Evolutionary conservation across 2,329 filamentous ascomycete species (phyloP).

Genomic region (Epichloe scottii): DNA sequence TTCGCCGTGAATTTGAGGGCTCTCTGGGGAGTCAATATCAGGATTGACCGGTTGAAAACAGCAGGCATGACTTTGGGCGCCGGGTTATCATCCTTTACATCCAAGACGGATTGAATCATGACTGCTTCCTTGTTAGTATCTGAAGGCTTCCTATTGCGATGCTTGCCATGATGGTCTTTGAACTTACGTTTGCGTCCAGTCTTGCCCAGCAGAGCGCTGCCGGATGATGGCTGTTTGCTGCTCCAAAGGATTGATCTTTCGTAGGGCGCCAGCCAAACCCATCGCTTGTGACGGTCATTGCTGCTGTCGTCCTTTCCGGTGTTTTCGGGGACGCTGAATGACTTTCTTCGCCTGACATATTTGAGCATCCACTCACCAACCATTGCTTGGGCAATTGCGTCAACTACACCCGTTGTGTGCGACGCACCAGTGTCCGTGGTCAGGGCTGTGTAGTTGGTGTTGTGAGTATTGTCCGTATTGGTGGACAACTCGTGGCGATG

Average conservation of each 20-base stretch:
- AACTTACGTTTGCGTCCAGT: slow-evolving; percentile 83
- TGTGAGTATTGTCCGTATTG: slow-evolving; percentile 32
- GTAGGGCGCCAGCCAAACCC: slow-evolving; percentile 97
- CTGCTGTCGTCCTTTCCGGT: slow-evolving; percentile 57
- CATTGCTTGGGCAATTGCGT: slow-evolving; percentile 97
- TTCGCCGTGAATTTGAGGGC: slow-evolving; percentile 90
- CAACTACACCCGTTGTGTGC: slow-evolving; percentile 71
- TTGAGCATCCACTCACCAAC: slow-evolving; percentile 97
- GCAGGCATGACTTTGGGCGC: slow-evolving; percentile 55
- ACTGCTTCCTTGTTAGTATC: slow-evolving; percentile 43
- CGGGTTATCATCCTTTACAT: slow-evolving; percentile 89
- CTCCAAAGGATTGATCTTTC: slow-evolving; percentile 96
- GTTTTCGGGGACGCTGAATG: slow-evolving; percentile 67
- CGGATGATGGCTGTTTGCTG: slow-evolving; percentile 86
- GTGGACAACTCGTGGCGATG: slow-evolving; percentile 48
- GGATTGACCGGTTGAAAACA: slow-evolving; percentile 83
- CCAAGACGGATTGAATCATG: slow-evolving; percentile 86
- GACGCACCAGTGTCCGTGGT: slow-evolving; percentile 41
- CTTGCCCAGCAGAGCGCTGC: slow-evolving; percentile 83
- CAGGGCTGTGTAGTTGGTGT: slow-evolving; percentile 30
- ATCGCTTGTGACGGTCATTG: slow-evolving; percentile 79
- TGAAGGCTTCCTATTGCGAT: neutral
- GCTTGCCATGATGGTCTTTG: neutral
- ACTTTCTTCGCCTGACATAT: slow-evolving; percentile 76
- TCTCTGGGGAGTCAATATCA: slow-evolving; percentile 85